Base-by-base conservation (phyloP, 805 yeast species). In the Ogataea nitratoaversa region DNA sequence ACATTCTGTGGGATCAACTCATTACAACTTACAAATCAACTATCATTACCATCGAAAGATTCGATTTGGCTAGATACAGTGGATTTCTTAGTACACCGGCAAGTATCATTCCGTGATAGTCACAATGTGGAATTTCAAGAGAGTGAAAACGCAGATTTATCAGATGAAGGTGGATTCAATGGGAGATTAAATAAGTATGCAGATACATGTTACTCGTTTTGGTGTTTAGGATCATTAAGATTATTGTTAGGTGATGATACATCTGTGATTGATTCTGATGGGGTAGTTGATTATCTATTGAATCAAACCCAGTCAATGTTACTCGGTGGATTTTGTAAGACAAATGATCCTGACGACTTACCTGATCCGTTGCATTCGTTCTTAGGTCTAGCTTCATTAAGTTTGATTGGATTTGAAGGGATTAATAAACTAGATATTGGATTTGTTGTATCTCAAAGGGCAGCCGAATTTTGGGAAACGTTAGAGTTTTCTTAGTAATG, bases 141-240 rank as follows among this genome's bases (percentile, higher is more conserved):
- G 29, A 57, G 54, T 35, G 66, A 57, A 16, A 53, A 54, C 36
- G 60, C 60, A 37, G 81, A 76, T 48, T 47, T 37, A 0, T 62
- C 57, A 2, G 91, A 83, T 53, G 62, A 63, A 38, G 96, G 96
- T 2, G 91, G 91, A 0, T 79, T 85, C 56, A 86, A 88, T 59
- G 97, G 97, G 1, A 68, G 97, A 34, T 79, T 76, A n/a, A 87
- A 87, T 58, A 89, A 89, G 58, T 73, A 70, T 42, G 84, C 84
- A 3, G 97, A 89, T 60, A 83, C 95, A 0, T 89, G 97, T 64
- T 89, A 89, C 55, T 75, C 83, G 6, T 89, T 88, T 71, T 89
- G 96, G 96, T 74, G 78, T 34, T 52, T 78, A 13, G 90, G 77
- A 2, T 67, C 86, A 4, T 63, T 87, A 45, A 50, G 55, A 1